A percentile compares a stretch with the other conserved stretches of the same genome.
Conservation (phyloP, 495 filamentous ascomycete species). For the Glonium stellatum region DNA sequence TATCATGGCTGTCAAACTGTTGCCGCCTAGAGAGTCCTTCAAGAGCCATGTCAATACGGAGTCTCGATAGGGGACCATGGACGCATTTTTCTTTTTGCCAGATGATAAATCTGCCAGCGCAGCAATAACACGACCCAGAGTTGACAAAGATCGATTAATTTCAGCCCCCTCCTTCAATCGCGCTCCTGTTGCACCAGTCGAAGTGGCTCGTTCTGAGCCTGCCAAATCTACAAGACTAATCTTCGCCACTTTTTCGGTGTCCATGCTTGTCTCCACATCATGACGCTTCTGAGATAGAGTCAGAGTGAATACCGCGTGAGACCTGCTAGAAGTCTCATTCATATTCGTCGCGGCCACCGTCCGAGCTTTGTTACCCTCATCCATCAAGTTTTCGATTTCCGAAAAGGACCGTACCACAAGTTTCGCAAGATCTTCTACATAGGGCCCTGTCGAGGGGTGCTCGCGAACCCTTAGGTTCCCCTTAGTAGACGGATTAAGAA, state of each 20-base stretch:
- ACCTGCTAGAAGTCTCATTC: slow-evolving; percentile 98
- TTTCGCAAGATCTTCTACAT: slow-evolving; percentile 96
- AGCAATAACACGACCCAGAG: slow-evolving; percentile 95
- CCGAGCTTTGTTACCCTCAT: slow-evolving; percentile 96
- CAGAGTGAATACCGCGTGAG: slow-evolving; percentile 95
- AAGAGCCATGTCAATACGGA: slow-evolving; percentile 93
- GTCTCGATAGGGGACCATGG: slow-evolving; percentile 94
- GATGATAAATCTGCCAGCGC: slow-evolving; percentile 85
- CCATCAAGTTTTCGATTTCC: slow-evolving; percentile 97
- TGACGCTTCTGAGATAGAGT: slow-evolving; percentile 91
- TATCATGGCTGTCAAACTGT: slow-evolving; percentile 99
- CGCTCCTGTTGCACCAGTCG: slow-evolving; percentile 91
- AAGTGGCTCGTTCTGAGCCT: slow-evolving; percentile 92
- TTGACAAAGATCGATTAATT: slow-evolving; percentile 95
- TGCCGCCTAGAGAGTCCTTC: slow-evolving; percentile 95
- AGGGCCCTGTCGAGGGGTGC: slow-evolving; percentile 94
- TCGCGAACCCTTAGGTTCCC: slow-evolving; percentile 95
- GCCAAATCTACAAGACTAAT: slow-evolving; percentile 97
- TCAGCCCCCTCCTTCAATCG: slow-evolving; percentile 97
- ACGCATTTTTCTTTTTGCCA: slow-evolving; percentile 67
- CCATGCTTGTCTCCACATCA: slow-evolving; percentile 90
- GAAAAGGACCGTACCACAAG: slow-evolving; percentile 93
- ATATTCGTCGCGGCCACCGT: slow-evolving; percentile 99
- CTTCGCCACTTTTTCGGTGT: slow-evolving; percentile 93
- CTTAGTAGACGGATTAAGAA: slow-evolving; percentile 93